phyloP scores from a whole-genome alignment of 164 flowering plant species.

The Platanus orientalis region DNA sequence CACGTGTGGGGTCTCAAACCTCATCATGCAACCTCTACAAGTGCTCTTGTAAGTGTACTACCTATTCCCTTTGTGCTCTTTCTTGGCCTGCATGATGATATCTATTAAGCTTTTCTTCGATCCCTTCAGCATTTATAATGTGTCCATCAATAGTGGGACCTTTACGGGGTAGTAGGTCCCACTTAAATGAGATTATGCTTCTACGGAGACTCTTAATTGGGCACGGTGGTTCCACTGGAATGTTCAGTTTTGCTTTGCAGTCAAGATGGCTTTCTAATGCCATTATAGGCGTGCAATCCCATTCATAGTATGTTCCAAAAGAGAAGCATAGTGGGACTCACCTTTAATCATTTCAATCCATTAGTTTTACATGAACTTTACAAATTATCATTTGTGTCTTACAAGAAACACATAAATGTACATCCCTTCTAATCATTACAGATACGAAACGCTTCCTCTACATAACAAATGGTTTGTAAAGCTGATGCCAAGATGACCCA shows the following conservation, averaged over 20 bases:
- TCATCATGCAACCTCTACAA: slow-evolving; percentile 21
- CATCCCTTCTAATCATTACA: too few species aligned
- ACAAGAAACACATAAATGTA: too few species aligned
- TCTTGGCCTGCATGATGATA: slow-evolving; percentile 33
- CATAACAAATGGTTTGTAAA: too few species aligned
- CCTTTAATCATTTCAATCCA: not conserved
- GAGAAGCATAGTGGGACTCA: not conserved
- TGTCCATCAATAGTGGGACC: not conserved
- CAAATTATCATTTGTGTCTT: too few species aligned
- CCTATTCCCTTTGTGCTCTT: slow-evolving; percentile 19
- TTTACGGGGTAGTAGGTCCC: not conserved
- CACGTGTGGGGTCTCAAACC: not conserved
- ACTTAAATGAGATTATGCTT: not conserved
- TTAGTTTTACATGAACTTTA: not conserved
- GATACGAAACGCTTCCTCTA: too few species aligned
- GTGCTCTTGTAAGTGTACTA: slow-evolving; percentile 18
- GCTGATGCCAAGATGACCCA: too few species aligned
- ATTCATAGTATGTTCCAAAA: not conserved
- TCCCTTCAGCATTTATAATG: not conserved
- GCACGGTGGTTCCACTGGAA: not conserved
- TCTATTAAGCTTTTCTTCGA: slow-evolving; percentile 11
- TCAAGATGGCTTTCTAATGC: not conserved
- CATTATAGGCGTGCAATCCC: not conserved
- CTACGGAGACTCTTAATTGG: not conserved
- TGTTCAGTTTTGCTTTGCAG: not conserved